A percentile compares a stretch with the other conserved stretches of the same genome.
phyloP scores from a whole-genome alignment of 805 yeast species.

The Sugiyamaella lignohabitans region DNA sequence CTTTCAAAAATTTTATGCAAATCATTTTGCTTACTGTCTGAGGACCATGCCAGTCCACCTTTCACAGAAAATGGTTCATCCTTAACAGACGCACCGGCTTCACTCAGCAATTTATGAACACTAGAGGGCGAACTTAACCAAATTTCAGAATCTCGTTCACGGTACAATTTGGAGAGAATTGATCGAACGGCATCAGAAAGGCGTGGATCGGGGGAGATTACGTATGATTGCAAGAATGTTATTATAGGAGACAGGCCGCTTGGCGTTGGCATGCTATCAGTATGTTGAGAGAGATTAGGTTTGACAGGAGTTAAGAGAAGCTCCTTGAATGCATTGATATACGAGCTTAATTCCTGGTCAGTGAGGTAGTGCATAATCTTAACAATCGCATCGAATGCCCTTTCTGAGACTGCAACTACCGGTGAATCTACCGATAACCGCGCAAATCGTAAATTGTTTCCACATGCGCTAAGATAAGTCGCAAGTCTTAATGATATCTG shows the following conservation, averaged over 20 bases:
- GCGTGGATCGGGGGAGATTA: conserved; percentile 13
- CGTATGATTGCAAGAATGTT: conserved; percentile 12
- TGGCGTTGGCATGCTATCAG: background rate
- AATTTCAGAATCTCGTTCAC: conserved; percentile 15
- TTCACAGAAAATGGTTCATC: conserved; percentile 6
- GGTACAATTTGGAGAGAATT: conserved; percentile 14
- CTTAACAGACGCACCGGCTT: conserved; percentile 4
- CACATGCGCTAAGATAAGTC: conserved; percentile 8
- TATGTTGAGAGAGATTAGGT: background rate
- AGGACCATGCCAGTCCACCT: conserved; percentile 1
- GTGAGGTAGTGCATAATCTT: conserved; percentile 12
- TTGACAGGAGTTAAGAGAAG: background rate
- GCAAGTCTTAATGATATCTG: background rate
- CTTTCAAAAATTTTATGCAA: background rate
- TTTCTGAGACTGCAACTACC: conserved; percentile 9
- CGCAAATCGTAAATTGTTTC: conserved; percentile 7
- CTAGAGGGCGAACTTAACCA: conserved; percentile 22
- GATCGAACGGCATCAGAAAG: conserved; percentile 14
- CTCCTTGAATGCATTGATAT: background rate
- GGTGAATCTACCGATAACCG: conserved; percentile 6
- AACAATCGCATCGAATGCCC: conserved; percentile 7
- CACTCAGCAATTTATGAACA: conserved; percentile 11
- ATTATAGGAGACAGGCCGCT: background rate
- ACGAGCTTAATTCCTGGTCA: conserved; percentile 6
- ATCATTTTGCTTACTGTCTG: too few species aligned